phyloP scores from a whole-genome alignment of 257 asterid genomes.

The Jasminum sambac region DNA sequence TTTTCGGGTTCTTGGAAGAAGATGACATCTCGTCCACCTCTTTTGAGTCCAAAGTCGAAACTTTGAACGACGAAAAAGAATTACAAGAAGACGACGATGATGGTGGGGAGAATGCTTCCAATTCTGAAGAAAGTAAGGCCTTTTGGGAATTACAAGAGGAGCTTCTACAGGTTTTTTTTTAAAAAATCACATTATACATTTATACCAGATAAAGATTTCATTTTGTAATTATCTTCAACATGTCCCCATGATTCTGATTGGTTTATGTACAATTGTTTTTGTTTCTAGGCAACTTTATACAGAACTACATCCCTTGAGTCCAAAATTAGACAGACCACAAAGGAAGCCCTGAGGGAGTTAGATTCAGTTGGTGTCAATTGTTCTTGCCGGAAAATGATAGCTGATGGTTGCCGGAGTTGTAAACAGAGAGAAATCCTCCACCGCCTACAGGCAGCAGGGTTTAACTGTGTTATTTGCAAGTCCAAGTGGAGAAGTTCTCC shows the following conservation, averaged over 20 bases:
- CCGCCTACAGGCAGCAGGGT: slow-evolving; percentile 32
- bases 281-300: slow-evolving; percentile 31
- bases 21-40: slow-evolving; percentile 26
- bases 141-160: slow-evolving; percentile 39
- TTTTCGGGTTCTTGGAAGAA: slow-evolving; percentile 39
- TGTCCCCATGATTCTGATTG: not conserved
- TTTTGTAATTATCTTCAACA: not conserved
- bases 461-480: slow-evolving; percentile 33
- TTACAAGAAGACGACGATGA: slow-evolving; percentile 28
- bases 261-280: not conserved
- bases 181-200: not conserved
- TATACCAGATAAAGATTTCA: not conserved
- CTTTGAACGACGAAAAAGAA: not conserved
- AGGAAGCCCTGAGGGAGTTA: slow-evolving; percentile 34
- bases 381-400: slow-evolving; percentile 31
- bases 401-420: slow-evolving; percentile 33
- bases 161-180: slow-evolving; percentile 40
- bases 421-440: slow-evolving; percentile 18
- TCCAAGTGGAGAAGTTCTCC: slow-evolving; percentile 41
- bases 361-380: slow-evolving; percentile 16
- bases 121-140: slow-evolving; percentile 23
- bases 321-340: slow-evolving; percentile 28
- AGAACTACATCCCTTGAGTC: slow-evolving; percentile 36
- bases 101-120: slow-evolving; percentile 1
- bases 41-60: slow-evolving; percentile 1